Percentiles rank a stretch among this genome's conserved stretches.
Evolutionary conservation across 2,329 filamentous ascomycete species (phyloP).

Genomic region (Alternaria incomplexa): DNA sequence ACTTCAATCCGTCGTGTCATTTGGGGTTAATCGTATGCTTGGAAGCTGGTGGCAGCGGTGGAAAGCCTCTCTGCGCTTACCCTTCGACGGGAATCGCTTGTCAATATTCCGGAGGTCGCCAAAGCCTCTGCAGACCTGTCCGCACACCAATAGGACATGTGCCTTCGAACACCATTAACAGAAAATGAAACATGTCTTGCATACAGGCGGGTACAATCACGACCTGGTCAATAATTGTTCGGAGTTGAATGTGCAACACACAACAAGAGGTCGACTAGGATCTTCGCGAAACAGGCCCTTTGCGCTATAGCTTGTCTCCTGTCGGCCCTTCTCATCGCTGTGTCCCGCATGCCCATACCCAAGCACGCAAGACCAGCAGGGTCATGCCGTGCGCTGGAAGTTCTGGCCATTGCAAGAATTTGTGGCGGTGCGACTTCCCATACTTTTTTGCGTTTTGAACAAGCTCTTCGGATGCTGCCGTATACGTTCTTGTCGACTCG

Average conservation of each 20-base stretch:
- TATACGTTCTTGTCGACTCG: background rate
- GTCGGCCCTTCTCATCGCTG: slow-evolving; percentile 17
- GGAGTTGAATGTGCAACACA: slow-evolving; percentile 5
- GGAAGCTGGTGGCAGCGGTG: slow-evolving; percentile 18
- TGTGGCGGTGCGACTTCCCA: slow-evolving; percentile 34
- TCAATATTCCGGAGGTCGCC: slow-evolving; percentile 3
- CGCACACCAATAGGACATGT: slow-evolving; percentile 28
- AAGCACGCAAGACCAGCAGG: slow-evolving; percentile 14
- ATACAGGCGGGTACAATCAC: slow-evolving; percentile 14
- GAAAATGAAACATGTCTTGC: slow-evolving; percentile 30
- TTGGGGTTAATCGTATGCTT: slow-evolving; percentile 1
- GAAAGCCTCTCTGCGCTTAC: slow-evolving; percentile 35
- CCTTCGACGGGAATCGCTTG: slow-evolving; percentile 24
- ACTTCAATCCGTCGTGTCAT: background rate
- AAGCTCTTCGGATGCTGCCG: slow-evolving; percentile 9
- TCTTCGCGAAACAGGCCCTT: slow-evolving; percentile 31
- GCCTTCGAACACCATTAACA: slow-evolving; percentile 13
- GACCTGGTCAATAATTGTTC: slow-evolving; percentile 24
- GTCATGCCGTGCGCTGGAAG: slow-evolving; percentile 24
- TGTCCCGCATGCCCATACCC: slow-evolving; percentile 14
- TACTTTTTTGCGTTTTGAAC: slow-evolving; percentile 17
- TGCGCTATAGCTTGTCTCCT: slow-evolving; percentile 20
- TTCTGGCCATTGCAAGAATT: slow-evolving; percentile 24
- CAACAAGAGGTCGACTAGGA: slow-evolving; percentile 14
- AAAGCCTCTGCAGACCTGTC: slow-evolving; percentile 11